Evolutionary conservation across 2,329 filamentous ascomycete genomes (phyloP).

Genomic region (Neophaeococcomyces aloes): DNA sequence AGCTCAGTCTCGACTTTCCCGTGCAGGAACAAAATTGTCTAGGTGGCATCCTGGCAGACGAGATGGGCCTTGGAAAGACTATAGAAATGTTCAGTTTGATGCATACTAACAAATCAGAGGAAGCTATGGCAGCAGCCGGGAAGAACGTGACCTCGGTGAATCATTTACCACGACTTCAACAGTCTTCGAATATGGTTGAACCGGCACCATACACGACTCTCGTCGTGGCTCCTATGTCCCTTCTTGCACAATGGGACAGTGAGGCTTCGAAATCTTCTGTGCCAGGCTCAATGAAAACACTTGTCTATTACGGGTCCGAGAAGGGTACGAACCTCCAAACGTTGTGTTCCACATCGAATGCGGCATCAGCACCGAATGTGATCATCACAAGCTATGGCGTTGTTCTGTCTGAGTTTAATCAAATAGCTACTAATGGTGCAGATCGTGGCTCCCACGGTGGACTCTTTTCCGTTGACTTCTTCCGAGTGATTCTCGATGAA

Average conservation of each 20-base stretch:
- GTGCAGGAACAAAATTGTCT: constrained; percentile 89
- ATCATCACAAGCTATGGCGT: constrained; percentile 93
- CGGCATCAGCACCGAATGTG: constrained; percentile 67
- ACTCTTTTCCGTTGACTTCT: constrained; percentile 87
- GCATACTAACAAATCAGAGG: constrained; percentile 64
- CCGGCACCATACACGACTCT: constrained; percentile 79
- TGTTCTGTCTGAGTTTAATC: constrained; percentile 78
- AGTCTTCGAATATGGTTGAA: constrained; percentile 47
- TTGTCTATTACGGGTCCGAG: constrained; percentile 87
- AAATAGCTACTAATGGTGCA: constrained; percentile 57
- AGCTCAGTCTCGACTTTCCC: constrained; percentile 83
- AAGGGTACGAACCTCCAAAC: constrained; percentile 68
- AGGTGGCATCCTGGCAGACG: constrained; percentile 82
- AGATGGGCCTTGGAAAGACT: constrained; percentile 97
- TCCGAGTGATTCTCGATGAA: constrained; percentile 90
- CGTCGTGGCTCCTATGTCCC: constrained; percentile 92
- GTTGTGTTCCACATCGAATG: constrained; percentile 66
- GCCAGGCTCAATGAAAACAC: constrained; percentile 66
- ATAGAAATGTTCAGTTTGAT: constrained; percentile 96
- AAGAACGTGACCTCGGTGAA: constrained; percentile 42
- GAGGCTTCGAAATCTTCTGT: constrained; percentile 86
- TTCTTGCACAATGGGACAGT: constrained; percentile 94
- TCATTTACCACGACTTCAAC: constrained; percentile 52
- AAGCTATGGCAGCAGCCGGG: constrained; percentile 25
- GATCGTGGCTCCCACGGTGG: constrained; percentile 57